Evolutionary conservation across 2,329 filamentous ascomycete genomes (phyloP).

Genomic region (Coleophoma cylindrospora): DNA sequence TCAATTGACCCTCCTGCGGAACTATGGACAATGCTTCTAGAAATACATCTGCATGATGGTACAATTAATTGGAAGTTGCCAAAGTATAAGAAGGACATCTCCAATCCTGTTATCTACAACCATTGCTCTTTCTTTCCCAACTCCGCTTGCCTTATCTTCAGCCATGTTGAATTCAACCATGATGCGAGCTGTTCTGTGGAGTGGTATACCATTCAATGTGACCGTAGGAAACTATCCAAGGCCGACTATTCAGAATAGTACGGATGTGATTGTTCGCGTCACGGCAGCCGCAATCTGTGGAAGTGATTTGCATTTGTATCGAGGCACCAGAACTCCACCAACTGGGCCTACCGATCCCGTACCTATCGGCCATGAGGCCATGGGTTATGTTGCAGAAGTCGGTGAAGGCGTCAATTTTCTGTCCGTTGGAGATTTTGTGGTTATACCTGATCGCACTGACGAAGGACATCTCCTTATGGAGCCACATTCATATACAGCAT

Average conservation of each 20-base stretch:
- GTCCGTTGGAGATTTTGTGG: conserved; percentile 40
- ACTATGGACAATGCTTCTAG: too few species aligned
- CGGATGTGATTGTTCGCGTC: conserved; percentile 34
- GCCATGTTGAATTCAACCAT: background rate
- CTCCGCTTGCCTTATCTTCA: too few species aligned
- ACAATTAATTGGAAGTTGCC: too few species aligned
- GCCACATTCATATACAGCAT: background rate
- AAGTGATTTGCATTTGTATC: conserved; percentile 46
- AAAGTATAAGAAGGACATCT: too few species aligned
- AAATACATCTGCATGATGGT: too few species aligned
- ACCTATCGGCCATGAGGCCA: conserved; percentile 44
- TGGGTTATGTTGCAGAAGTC: conserved; percentile 38
- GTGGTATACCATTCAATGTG: background rate
- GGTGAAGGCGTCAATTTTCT: conserved; percentile 38
- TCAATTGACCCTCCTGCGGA: too few species aligned
- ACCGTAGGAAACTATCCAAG: background rate
- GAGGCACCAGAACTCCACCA: conserved; percentile 21
- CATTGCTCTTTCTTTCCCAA: too few species aligned
- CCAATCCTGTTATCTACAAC: too few species aligned
- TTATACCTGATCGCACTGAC: conserved; percentile 30
- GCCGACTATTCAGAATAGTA: conserved; percentile 9
- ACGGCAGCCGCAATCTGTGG: conserved; percentile 44
- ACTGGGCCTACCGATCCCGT: conserved; percentile 19
- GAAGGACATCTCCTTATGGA: background rate
- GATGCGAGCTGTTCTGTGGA: background rate